Evolutionary conservation across 495 filamentous ascomycete species (phyloP).

Genomic region (Hyaloscypha variabilis): DNA sequence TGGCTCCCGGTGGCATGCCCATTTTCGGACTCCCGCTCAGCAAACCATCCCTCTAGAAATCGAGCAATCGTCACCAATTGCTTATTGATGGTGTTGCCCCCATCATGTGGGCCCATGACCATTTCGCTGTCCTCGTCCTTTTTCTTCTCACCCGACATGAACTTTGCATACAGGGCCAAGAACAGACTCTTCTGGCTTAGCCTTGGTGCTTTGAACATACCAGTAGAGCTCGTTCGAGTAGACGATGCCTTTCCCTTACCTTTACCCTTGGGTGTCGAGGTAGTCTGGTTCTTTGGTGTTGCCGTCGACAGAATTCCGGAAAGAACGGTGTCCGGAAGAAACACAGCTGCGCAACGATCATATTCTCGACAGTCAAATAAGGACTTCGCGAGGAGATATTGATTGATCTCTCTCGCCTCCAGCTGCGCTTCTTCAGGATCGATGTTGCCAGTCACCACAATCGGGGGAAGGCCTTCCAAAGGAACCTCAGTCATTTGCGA

Average conservation of each 20-base stretch:
- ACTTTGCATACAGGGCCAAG: conserved; percentile 88
- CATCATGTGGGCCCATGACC: conserved; percentile 92
- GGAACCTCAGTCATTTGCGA: conserved; percentile 41
- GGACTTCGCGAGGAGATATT: conserved; percentile 89
- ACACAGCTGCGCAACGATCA: conserved; percentile 90
- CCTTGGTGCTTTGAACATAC: conserved; percentile 47
- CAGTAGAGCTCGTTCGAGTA: conserved; percentile 35
- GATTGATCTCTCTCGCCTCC: conserved; percentile 78
- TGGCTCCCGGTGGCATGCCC: conserved; percentile 64
- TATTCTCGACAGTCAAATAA: conserved; percentile 96
- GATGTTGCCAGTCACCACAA: conserved; percentile 46
- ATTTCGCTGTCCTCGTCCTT: conserved; percentile 97
- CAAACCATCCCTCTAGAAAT: conserved; percentile 79
- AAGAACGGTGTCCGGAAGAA: conserved; percentile 75
- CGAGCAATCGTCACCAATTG: conserved; percentile 74
- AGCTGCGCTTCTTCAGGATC: conserved; percentile 72
- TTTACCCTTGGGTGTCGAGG: conserved; percentile 48
- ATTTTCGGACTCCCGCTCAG: conserved; percentile 58
- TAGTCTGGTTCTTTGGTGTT: conserved; percentile 38
- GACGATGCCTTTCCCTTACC: conserved; percentile 30
- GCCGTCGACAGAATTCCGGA: conserved; percentile 57
- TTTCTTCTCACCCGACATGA: conserved; percentile 91
- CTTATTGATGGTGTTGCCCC: conserved; percentile 79
- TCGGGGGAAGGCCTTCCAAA: conserved; percentile 31
- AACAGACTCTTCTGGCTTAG: conserved; percentile 93